Evolutionary conservation across 148 eudicot species (phyloP), one percentile per base, ranked within the genome.

Genomic region (Rhododendron molle): DNA sequence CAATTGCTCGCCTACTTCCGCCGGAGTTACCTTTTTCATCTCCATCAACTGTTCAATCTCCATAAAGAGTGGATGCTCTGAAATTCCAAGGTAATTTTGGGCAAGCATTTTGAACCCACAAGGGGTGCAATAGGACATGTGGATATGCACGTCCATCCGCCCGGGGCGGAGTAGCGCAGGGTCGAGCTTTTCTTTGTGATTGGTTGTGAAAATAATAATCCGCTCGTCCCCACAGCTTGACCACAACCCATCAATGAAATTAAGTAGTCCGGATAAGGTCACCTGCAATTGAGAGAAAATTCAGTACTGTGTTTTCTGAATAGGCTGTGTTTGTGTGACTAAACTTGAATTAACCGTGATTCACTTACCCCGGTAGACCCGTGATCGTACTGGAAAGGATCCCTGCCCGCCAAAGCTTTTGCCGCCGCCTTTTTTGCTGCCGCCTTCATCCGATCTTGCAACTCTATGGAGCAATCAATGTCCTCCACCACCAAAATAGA

Each of bases 201-300:
- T 94, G 30, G 95, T 94, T 1, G 95, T 94, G 90, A 94, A 93
- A 9, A 94, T 85, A n/a, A 94, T 91, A n/a, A 92, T 92, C 30
- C 94, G 85, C 71, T 92, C 95, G 71, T 94, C 97, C n/a, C 95
- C 95, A 78, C 94, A 92, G n/a, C 91, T 91, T 11, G 97, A 94
- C 97, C 97, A 94, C 85, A 94, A 62, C 9, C 95, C 96, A 14
- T 93, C 96, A 0, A 93, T 89, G 87, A 94, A 94, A 85, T 93
- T 94, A 20, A 94, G 92, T 83, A 93, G 62, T 20, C 94, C 97
- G 20, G 97, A 92, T 54, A 93, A 78, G 23, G 93, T 94, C 11
- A 93, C 88, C 97, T 94, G 87, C 3, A 86, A 20, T n/a, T 34
- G 18, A 54, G 28, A 80, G 13, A 52, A 80, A 30, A 72, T 46